Base-by-base conservation (phyloP, 768 basidiomycete species). In the Amanita muscaria region DNA sequence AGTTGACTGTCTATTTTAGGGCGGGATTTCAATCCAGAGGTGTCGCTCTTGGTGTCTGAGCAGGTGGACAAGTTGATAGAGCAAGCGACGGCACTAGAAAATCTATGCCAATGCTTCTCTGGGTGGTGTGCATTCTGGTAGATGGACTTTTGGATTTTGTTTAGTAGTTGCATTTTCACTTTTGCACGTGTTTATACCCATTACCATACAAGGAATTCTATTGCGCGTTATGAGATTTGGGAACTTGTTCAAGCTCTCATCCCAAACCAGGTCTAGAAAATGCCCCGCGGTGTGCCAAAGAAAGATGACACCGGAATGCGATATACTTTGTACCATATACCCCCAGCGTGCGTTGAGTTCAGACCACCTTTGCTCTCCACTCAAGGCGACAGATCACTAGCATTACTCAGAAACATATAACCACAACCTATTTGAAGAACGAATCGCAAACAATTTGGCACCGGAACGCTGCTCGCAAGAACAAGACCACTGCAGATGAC, bases 41-140 rank as follows among this genome's bases (percentile, higher is more conserved):
- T 79, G 37, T 68, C 72, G 1, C 70, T 98, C 37, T 65, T 72
- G 7, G 87, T 97, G n/a, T 65, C 72, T 19, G 76, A 69, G 8
- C 96, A 99, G 62, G 96, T 99, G 10, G 88, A 92, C 57, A 84
- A 86, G 60, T 70, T 99, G 42, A 97, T 99, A 50, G 74, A 82
- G 50, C 90, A 98, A 61, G 90, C 96, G 4, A 96, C 88, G 3
- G 83, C 88, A 11, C 62, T 97, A 34, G 93, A 97, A 62, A 96
- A 98, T 60, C 77, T 98, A 2, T 96, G 91, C 60, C 93, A 94
- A 60, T 92, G 90, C 57, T 96, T 94, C 70, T 88, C 90, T 49
- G 92, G 92, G 61, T 94, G 91, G 92, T 86, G 83, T 64, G 83
- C 84, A 32, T 87, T 86, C 65, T 87, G 84, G 84, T 87, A 64